phyloP scores from a whole-genome alignment of 2,329 filamentous ascomycete genomes.

The Alternaria metachromatica region DNA sequence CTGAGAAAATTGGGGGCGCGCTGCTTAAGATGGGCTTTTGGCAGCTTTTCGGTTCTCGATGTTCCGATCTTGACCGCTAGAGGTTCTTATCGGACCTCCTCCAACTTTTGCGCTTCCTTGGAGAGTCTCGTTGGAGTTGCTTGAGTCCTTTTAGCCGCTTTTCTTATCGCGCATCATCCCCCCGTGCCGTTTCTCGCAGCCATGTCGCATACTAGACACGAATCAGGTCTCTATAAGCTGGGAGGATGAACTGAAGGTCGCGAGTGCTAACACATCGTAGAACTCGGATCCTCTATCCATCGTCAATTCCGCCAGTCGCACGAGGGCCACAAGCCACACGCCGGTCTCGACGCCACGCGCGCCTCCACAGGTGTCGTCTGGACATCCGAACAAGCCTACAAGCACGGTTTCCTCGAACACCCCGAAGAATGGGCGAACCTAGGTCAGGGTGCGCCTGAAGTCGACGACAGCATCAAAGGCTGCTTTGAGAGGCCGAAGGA shows the following conservation, averaged over 20 bases:
- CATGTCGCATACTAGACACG: constrained; percentile 10
- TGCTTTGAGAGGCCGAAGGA: constrained; percentile 82
- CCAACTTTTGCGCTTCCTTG: not conserved
- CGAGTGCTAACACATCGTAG: constrained; percentile 52
- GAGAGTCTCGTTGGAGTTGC: not conserved
- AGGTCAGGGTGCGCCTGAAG: constrained; percentile 91
- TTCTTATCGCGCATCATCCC: not conserved
- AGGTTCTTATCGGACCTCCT: not conserved
- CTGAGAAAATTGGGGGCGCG: not conserved
- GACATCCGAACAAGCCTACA: constrained; percentile 85
- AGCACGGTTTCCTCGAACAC: constrained; percentile 86
- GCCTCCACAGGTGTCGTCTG: constrained; percentile 94
- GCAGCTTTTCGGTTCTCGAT: too few species aligned
- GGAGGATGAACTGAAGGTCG: not conserved
- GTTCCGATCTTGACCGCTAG: not conserved
- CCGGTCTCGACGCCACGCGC: constrained; percentile 85
- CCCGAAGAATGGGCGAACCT: constrained; percentile 89
- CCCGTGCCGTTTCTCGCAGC: not conserved
- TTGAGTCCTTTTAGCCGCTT: not conserved
- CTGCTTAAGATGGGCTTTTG: not conserved
- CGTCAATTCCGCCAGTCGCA: constrained; percentile 88
- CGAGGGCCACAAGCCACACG: constrained; percentile 88
- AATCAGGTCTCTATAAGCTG: constrained; percentile 9
- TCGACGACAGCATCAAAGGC: constrained; percentile 89
- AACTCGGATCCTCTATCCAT: constrained; percentile 83